phyloP scores from a whole-genome alignment of 1,284 basidiomycete genomes.

The Melampsora americana region DNA sequence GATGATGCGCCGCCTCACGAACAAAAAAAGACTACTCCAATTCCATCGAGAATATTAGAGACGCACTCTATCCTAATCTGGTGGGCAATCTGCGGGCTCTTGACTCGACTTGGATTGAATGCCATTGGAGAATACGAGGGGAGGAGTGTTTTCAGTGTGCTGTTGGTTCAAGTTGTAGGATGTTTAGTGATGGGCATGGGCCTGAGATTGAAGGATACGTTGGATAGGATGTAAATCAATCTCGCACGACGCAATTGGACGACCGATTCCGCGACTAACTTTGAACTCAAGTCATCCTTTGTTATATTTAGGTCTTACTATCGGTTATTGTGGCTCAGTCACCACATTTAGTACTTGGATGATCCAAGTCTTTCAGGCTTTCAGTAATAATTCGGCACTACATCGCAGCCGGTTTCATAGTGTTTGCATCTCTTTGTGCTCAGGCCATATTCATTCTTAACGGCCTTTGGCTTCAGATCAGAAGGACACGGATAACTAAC shows the following conservation, averaged over 20 bases:
- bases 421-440: slow-evolving; percentile 60
- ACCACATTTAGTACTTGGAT: slow-evolving; percentile 98
- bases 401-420: slow-evolving; percentile 70
- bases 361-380: slow-evolving; percentile 78
- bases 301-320: slow-evolving; percentile 80
- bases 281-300: slow-evolving; percentile 68
- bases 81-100: slow-evolving; percentile 55
- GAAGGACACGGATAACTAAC: not conserved
- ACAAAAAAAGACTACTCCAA: not conserved
- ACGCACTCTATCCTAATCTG: slow-evolving; percentile 52
- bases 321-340: slow-evolving; percentile 90
- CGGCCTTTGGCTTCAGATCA: not conserved
- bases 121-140: slow-evolving; percentile 65
- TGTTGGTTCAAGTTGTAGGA: slow-evolving; percentile 82
- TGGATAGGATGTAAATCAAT: slow-evolving; percentile 70
- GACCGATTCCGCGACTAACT: not conserved
- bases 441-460: not conserved
- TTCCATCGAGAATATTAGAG: slow-evolving; percentile 35
- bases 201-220: slow-evolving; percentile 66
- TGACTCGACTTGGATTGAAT: slow-evolving; percentile 54
- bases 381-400: slow-evolving; percentile 67
- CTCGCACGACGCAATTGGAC: not conserved
- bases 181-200: slow-evolving; percentile 87
- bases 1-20: no score
- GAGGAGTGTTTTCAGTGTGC: slow-evolving; percentile 71